Evolutionary conservation across 345 rosid species (phyloP), one percentile per base, ranked within the genome.

Genomic region (Reutealis trisperma): DNA sequence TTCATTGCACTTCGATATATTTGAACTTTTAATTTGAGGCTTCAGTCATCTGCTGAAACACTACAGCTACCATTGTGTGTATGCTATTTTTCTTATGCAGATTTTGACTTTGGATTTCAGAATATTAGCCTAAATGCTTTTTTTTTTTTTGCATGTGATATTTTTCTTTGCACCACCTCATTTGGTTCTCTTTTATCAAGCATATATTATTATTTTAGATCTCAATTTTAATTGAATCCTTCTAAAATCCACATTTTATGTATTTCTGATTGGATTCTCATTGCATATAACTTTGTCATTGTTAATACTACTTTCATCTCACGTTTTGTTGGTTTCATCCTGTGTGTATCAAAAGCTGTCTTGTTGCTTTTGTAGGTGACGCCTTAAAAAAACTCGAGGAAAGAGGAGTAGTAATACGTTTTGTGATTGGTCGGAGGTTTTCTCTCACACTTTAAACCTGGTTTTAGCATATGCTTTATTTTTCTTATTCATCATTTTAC

Each of bases 401-500:
- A 79, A 92, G 96, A 86, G 99, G 98, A 81, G 80, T 96, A 61
- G 80, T 93, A 74, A 84, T 96, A 77, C 93, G 98, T 63, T 96
- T 93, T 84, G 94, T 96, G 75, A 85, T 96, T 89, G 98, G 99
- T 72, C 94, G 94, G 75, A 96, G 99, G 99, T 96, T 83, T 79
- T 70, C 51, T 58, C 58, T 57, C 83, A 27, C 9, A 55, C 85
- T 81, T 65, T 51, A 70, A 30, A 73, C 73, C 73, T 81, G 78
- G 44, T 59, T 70, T 25, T 24, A 64, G 47, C 22, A 12, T 54
- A n/a, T 21, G 15, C 41, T 63, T 67, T 67, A 25, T 41, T 59
- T 51, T 49, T 76, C 27, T 49, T 71, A 34, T 47, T 58, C 44
- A 41, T 45, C 55, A 66, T 18, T 63, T 67, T 71, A 37, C 51